Percentiles rank a stretch among this genome's conserved stretches.
Evolutionary conservation across 176 grass and related monocot species (phyloP).

Genomic region (Alloteropsis semialata): DNA sequence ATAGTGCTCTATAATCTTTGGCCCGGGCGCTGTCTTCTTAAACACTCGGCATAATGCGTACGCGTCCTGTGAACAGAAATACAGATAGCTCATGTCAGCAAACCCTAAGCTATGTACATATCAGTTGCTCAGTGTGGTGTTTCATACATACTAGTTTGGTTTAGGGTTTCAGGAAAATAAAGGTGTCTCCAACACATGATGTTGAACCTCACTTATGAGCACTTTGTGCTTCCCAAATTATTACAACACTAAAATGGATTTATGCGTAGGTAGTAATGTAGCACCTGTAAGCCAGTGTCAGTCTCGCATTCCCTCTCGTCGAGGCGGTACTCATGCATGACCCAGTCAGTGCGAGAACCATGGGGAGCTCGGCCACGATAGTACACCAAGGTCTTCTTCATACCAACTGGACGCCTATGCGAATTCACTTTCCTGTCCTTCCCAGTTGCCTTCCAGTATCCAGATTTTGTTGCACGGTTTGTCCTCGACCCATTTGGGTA

Average conservation of each 20-base stretch:
- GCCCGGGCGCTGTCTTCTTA: constrained; percentile 81
- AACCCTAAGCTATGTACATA: not conserved
- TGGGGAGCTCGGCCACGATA: constrained; percentile 94
- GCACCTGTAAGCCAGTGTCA: constrained; percentile 79
- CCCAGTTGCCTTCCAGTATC: constrained; percentile 99
- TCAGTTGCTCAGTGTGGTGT: not conserved
- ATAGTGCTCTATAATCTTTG: constrained; percentile 83
- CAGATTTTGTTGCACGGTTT: constrained; percentile 90
- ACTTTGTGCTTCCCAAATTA: not conserved
- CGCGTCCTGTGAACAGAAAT: constrained; percentile 57
- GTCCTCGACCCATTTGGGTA: constrained; percentile 97
- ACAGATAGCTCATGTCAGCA: not conserved
- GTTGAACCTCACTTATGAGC: not conserved
- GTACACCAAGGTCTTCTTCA: constrained; percentile 97
- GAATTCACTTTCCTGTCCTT: constrained; percentile 89
- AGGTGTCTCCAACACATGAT: not conserved
- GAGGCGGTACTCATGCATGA: constrained; percentile 99
- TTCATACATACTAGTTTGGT: not conserved
- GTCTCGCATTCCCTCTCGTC: constrained; percentile 92
- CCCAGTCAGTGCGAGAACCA: constrained; percentile 91
- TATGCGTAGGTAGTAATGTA: not conserved
- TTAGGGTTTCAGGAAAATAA: not conserved
- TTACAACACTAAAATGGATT: not conserved
- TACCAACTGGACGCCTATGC: constrained; percentile 71
- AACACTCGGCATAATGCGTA: constrained; percentile 94